Conservation (phyloP, 352 stramenopile species). For the Globisporangium carolinianum region DNA sequence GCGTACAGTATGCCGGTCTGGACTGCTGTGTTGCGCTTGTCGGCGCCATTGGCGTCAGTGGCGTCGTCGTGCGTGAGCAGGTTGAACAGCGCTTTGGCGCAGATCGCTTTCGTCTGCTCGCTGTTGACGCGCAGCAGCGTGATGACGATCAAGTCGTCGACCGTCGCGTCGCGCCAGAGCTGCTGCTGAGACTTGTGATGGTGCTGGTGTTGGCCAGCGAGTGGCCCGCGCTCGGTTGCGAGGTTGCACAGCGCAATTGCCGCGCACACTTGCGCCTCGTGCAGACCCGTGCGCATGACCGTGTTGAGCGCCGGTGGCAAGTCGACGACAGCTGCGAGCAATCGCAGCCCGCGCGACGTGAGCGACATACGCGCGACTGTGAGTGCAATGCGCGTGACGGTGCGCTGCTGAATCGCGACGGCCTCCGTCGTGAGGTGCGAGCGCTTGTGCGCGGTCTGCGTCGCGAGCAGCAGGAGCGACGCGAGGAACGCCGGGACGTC, state of each 20-base stretch:
- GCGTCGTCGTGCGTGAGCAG: slow-evolving; percentile 56
- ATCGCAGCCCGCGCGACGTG: slow-evolving; percentile 28
- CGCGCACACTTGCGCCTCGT: slow-evolving; percentile 78
- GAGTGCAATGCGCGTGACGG: slow-evolving; percentile 49
- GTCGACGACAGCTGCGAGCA: slow-evolving; percentile 40
- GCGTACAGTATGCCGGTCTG: slow-evolving; percentile 76
- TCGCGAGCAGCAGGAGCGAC: slow-evolving; percentile 54
- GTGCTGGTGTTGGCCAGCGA: too few species aligned
- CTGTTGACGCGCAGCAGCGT: slow-evolving; percentile 80
- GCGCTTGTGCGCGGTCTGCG: slow-evolving; percentile 47
- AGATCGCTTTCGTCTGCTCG: slow-evolving; percentile 77
- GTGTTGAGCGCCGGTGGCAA: slow-evolving; percentile 65
- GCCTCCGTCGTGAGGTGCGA: slow-evolving; percentile 40
- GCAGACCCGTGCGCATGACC: slow-evolving; percentile 80
- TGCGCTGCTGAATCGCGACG: slow-evolving; percentile 40
- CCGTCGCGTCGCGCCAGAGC: slow-evolving; percentile 57
- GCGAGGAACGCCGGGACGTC: slow-evolving; percentile 46
- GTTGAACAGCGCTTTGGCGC: slow-evolving; percentile 81
- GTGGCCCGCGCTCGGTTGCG: slow-evolving; percentile 35
- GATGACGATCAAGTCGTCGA: slow-evolving; percentile 86
- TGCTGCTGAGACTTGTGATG: slow-evolving; percentile 16
- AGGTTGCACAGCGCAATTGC: slow-evolving; percentile 85
- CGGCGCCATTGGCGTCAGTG: too few species aligned
- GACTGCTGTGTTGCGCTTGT: slow-evolving; percentile 58
- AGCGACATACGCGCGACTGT: slow-evolving; percentile 58